Conservation (phyloP, 768 basidiomycete species). For the Pluteus cervinus region DNA sequence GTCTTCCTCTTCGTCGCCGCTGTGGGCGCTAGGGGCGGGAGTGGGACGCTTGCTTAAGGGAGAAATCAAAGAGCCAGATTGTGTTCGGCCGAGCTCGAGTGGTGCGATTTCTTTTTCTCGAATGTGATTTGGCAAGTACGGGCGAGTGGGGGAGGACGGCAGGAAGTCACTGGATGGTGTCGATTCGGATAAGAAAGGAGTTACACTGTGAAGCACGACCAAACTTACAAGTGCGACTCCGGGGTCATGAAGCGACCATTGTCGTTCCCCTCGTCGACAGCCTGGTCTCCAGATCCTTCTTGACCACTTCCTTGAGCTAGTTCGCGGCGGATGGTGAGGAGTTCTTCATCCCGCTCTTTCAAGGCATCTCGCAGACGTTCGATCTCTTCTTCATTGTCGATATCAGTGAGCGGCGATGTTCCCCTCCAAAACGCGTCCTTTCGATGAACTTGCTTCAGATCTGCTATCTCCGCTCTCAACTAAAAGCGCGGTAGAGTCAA, state of each 20-base stretch:
- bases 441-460: slow-evolving; percentile 15
- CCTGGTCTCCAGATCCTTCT: neutral
- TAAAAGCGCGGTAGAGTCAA: slow-evolving; percentile 8
- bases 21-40: slow-evolving; percentile 37
- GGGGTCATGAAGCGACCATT: slow-evolving; percentile 5
- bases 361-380: slow-evolving; percentile 22
- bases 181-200: neutral
- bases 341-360: slow-evolving; percentile 19
- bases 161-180: neutral
- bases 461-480: slow-evolving; percentile 22
- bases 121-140: slow-evolving; percentile 5
- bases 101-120: neutral
- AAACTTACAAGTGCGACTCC: slow-evolving; percentile 6
- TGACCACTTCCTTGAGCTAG: slow-evolving; percentile 10
- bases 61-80: slow-evolving; percentile 43
- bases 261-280: neutral
- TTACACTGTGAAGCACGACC: too few relatives aligned
- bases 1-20: slow-evolving; percentile 13
- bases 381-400: slow-evolving; percentile 23
- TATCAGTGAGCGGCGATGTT: slow-evolving; percentile 26
- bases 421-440: slow-evolving; percentile 18
- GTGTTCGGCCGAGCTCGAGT: slow-evolving; percentile 24
- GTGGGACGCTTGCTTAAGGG: slow-evolving; percentile 43
- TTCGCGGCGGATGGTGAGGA: slow-evolving; percentile 19
- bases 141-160: slow-evolving; percentile 1